These are phyloP conservation scores for Fusarium veterinarium DNA, from an alignment of 2,329 filamentous ascomycete species.

Conservation along the genomic window DNA sequence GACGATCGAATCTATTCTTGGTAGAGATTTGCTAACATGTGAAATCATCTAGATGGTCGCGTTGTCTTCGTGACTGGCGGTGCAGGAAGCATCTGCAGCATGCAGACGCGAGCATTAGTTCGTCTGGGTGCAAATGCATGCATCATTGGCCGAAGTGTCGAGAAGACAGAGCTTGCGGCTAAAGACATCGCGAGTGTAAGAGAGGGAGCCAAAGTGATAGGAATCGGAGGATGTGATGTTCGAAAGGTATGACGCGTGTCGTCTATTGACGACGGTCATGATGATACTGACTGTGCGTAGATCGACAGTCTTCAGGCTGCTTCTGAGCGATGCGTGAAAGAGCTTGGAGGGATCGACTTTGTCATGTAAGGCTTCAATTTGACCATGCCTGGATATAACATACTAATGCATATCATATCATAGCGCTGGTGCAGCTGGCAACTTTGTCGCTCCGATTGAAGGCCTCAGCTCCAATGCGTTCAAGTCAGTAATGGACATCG, in stretches of 20 bases:
- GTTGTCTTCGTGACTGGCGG: constrained; percentile 97
- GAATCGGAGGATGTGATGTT: constrained; percentile 84
- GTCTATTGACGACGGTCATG: neutral
- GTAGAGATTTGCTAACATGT: constrained; percentile 2
- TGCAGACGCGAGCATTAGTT: constrained; percentile 91
- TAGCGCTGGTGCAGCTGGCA: constrained; percentile 93
- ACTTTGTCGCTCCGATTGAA: constrained; percentile 89
- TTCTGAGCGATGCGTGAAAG: constrained; percentile 81
- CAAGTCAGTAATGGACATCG: constrained; percentile 96
- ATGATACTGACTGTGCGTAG: constrained; percentile 30
- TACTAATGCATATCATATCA: neutral
- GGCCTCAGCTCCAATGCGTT: constrained; percentile 89
- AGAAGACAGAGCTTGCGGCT: constrained; percentile 86
- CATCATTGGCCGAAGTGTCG: constrained; percentile 89
- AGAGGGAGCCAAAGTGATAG: constrained; percentile 83
- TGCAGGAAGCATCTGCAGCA: constrained; percentile 92
- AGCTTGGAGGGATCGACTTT: constrained; percentile 90
- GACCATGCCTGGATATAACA: neutral
- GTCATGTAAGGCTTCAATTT: constrained; percentile 76
- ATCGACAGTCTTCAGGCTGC: constrained; percentile 64
- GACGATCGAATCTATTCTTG: neutral
- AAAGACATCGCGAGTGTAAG: constrained; percentile 84
- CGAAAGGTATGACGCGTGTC: constrained; percentile 64
- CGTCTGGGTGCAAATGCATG: constrained; percentile 92
- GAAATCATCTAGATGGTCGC: constrained; percentile 74